Percentiles rank a stretch among this genome's conserved stretches.
phyloP scores from a whole-genome alignment of 805 yeast species.

The Spathaspora girioi region DNA sequence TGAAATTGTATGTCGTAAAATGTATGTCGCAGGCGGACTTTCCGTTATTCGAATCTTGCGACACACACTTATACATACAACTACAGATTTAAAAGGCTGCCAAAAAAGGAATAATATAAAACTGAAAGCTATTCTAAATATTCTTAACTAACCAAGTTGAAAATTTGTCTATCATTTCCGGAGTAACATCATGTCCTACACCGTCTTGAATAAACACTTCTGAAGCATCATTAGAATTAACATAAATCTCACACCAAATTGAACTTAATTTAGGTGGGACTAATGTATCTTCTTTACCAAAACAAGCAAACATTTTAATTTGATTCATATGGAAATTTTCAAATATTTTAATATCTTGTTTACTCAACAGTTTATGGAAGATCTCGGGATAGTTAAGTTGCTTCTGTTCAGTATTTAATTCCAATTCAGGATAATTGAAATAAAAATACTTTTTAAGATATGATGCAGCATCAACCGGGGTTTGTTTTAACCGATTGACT shows the following conservation, averaged over 20 bases:
- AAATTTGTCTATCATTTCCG: constrained; percentile 30
- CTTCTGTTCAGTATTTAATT: constrained; percentile 23
- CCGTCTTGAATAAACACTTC: constrained; percentile 27
- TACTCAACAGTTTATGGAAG: constrained; percentile 26
- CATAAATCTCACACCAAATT: constrained; percentile 29
- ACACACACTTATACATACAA: not conserved
- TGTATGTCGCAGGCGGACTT: too few relatives aligned
- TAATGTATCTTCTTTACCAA: constrained; percentile 31
- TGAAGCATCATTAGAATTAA: constrained; percentile 19
- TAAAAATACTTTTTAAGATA: constrained; percentile 30
- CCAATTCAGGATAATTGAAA: constrained; percentile 30
- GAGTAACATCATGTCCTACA: constrained; percentile 31
- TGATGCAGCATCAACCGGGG: constrained; percentile 12
- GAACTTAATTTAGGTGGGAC: constrained; percentile 32
- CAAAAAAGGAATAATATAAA: too few relatives aligned
- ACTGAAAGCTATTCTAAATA: constrained; percentile 1
- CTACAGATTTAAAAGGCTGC: not conserved
- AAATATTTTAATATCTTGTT: constrained; percentile 26
- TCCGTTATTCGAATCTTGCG: not conserved
- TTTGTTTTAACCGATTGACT: constrained; percentile 33
- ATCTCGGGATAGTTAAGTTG: constrained; percentile 25
- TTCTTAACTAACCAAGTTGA: constrained; percentile 26
- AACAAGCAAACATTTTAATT: constrained; percentile 33
- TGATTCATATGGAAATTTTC: constrained; percentile 29
- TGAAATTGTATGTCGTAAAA: not conserved